Evolutionary conservation across 805 yeast species (phyloP).

Genomic region (Clavispora santaluciae): DNA sequence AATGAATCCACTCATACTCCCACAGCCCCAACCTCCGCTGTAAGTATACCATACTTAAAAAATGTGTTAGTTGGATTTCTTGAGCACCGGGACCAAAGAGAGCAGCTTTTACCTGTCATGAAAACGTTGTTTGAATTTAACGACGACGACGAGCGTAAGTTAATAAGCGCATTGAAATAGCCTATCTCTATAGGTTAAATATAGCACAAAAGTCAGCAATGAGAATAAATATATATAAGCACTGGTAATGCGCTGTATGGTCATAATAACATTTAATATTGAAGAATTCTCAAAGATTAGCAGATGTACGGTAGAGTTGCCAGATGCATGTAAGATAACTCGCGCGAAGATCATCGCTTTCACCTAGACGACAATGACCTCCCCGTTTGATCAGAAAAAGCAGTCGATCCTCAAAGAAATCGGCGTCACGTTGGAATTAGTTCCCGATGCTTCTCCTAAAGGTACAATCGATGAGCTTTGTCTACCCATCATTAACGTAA

Average conservation of each 20-base stretch:
- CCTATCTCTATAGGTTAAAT: no score
- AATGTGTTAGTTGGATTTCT: constrained; percentile 88
- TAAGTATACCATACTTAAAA: constrained; percentile 70
- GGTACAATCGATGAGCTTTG: constrained; percentile 78
- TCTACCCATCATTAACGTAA: constrained; percentile 63
- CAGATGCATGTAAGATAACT: no score
- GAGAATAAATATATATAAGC: no score
- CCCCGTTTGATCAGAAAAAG: constrained; percentile 64
- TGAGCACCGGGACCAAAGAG: constrained; percentile 90
- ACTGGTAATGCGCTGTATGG: no score
- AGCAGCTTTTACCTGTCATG: constrained; percentile 78
- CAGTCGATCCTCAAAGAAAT: constrained; percentile 50
- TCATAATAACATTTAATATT: no score
- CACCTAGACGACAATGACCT: neutral
- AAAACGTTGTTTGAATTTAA: constrained; percentile 67
- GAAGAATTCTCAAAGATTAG: no score
- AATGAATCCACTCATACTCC: constrained; percentile 12
- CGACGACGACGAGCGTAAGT: constrained; percentile 66
- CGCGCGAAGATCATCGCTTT: constrained; percentile 1
- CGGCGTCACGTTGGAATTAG: constrained; percentile 31
- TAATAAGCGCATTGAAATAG: constrained; percentile 51
- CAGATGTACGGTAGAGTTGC: no score
- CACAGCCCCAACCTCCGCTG: neutral
- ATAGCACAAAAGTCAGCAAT: no score
- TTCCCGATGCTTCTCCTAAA: constrained; percentile 76